Percentiles rank a stretch among this genome's conserved stretches.
Conservation (phyloP, 139 green algal genomes). For the Coccomyxa sp. region DNA sequence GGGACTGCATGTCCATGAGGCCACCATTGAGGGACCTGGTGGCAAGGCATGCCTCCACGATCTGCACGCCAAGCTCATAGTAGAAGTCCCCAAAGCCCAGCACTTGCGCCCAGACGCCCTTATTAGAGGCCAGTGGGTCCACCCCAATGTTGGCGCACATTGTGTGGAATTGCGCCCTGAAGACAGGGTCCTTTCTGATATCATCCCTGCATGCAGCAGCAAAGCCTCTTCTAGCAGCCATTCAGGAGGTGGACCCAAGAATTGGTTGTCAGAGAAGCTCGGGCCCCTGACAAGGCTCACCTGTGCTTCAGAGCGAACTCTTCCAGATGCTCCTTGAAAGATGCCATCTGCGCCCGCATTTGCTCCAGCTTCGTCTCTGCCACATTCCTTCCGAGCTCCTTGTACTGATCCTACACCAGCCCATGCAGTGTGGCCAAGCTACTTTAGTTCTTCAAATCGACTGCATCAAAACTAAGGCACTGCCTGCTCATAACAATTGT, state of each 20-base stretch:
- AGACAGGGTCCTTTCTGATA: conserved; percentile 82
- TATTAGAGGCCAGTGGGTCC: conserved; percentile 93
- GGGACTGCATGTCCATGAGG: conserved; percentile 66
- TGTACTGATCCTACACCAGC: conserved; percentile 41
- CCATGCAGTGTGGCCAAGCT: not conserved
- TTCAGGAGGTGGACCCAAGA: no score
- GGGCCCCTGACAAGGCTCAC: not conserved
- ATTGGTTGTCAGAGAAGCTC: no score
- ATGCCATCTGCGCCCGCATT: conserved; percentile 56
- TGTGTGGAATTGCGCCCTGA: conserved; percentile 89
- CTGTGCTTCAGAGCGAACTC: conserved; percentile 90
- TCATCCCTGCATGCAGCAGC: conserved; percentile 43
- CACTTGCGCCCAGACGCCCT: conserved; percentile 84
- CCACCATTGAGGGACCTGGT: conserved; percentile 72
- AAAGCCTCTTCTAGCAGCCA: no score
- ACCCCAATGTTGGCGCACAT: conserved; percentile 96
- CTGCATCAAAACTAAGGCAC: not conserved
- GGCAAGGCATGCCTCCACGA: conserved; percentile 80
- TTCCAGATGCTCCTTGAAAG: conserved; percentile 72
- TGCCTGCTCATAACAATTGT: not conserved
- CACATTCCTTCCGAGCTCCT: conserved; percentile 44
- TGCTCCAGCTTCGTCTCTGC: conserved; percentile 41
- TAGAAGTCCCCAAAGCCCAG: conserved; percentile 95
- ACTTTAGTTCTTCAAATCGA: not conserved
- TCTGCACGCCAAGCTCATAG: conserved; percentile 88